Conservation (phyloP, 495 filamentous ascomycete genomes). For the Amphirosellinia nigrospora region DNA sequence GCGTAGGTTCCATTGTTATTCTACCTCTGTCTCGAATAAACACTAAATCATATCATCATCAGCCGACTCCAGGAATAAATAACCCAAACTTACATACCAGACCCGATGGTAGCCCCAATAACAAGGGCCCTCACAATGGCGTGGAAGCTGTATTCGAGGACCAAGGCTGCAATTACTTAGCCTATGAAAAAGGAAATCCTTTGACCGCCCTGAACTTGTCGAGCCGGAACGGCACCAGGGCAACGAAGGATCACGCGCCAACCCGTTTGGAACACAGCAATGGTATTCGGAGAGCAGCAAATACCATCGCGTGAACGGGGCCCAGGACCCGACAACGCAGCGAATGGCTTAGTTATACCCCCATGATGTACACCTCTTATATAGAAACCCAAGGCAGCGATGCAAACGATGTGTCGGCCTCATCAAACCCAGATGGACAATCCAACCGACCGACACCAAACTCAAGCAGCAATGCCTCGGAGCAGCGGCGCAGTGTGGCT, state of each 20-base stretch:
- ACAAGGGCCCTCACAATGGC: background rate
- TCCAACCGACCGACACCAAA: conserved; percentile 59
- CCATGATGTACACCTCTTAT: conserved; percentile 35
- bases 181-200: conserved; percentile 23
- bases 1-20: conserved; percentile 43
- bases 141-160: conserved; percentile 18
- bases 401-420: conserved; percentile 48
- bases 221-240: conserved; percentile 24
- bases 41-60: background rate
- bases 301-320: conserved; percentile 43
- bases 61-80: conserved; percentile 14
- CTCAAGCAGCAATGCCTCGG: conserved; percentile 57
- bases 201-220: conserved; percentile 14
- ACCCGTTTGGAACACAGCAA: conserved; percentile 30
- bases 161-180: conserved; percentile 28
- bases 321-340: conserved; percentile 31
- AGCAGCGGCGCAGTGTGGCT: conserved; percentile 41
- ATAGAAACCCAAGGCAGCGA: conserved; percentile 41
- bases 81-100: background rate
- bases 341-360: conserved; percentile 40
- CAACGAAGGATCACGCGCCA: conserved; percentile 1
- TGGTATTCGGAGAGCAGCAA: conserved; percentile 46
- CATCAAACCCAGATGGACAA: conserved; percentile 44
- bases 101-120: conserved; percentile 1
- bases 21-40: background rate